phyloP scores from a whole-genome alignment of 1,284 basidiomycete genomes.

The Pascua sp. region DNA sequence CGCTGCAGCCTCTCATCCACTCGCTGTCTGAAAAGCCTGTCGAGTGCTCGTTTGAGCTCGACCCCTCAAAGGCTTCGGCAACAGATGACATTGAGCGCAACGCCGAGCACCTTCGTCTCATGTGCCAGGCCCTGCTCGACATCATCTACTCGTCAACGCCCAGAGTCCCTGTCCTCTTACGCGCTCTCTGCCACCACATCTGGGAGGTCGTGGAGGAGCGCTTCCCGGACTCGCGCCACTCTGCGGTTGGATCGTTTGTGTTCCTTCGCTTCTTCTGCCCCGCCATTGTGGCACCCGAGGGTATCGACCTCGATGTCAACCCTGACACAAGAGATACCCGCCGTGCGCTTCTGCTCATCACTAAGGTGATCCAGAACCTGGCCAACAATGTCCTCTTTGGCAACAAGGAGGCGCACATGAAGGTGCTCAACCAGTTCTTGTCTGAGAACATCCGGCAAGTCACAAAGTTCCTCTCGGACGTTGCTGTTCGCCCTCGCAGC shows the following conservation, averaged over 20 bases:
- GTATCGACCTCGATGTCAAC: slow-evolving; percentile 74
- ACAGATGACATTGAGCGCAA: slow-evolving; percentile 67
- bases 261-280: slow-evolving; percentile 73
- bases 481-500: slow-evolving; percentile 55
- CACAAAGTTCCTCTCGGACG: slow-evolving; percentile 74
- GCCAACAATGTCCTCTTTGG: slow-evolving; percentile 90
- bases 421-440: slow-evolving; percentile 72
- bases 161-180: slow-evolving; percentile 73
- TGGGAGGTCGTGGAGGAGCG: slow-evolving; percentile 71
- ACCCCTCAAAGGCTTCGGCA: slow-evolving; percentile 60
- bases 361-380: slow-evolving; percentile 86
- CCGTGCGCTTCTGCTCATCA: slow-evolving; percentile 75
- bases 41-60: slow-evolving; percentile 73
- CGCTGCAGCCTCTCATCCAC: slow-evolving; percentile 71
- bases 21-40: slow-evolving; percentile 68
- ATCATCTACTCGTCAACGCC: slow-evolving; percentile 69
- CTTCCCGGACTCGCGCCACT: slow-evolving; percentile 79
- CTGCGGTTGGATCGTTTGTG: slow-evolving; percentile 85
- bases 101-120: slow-evolving; percentile 65
- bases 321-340: slow-evolving; percentile 61
- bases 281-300: slow-evolving; percentile 79
- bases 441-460: slow-evolving; percentile 72
- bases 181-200: slow-evolving; percentile 81
- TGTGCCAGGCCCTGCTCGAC: slow-evolving; percentile 71
- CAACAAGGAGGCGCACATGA: slow-evolving; percentile 77